Evolutionary conservation across 2,329 filamentous ascomycete species (phyloP).

Genomic region (Malbranchea zuffiana): DNA sequence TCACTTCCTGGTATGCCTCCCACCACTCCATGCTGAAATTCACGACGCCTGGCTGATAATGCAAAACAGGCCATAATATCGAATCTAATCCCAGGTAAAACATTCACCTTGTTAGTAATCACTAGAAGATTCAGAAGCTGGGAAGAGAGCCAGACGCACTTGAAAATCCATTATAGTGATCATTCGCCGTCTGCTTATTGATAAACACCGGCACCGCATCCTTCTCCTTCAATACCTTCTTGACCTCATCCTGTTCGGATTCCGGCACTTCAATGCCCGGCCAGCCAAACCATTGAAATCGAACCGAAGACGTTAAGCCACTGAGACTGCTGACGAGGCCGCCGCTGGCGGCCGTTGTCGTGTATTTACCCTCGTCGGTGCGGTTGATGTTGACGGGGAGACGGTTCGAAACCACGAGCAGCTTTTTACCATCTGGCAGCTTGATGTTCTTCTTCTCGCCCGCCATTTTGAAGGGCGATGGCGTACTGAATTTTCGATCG

Average conservation of each 20-base stretch:
- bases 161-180: constrained; percentile 92
- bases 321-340: constrained; percentile 83
- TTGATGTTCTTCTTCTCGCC: too few relatives aligned
- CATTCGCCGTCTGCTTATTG: constrained; percentile 73
- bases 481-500: background rate
- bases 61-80: constrained; percentile 92
- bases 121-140: background rate
- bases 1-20: constrained; percentile 88
- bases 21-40: constrained; percentile 86
- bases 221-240: constrained; percentile 63
- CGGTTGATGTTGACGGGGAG: constrained; percentile 87
- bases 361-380: constrained; percentile 69
- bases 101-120: background rate
- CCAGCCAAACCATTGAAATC: constrained; percentile 96
- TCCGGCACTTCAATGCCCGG: constrained; percentile 79
- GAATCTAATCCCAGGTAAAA: constrained; percentile 49
- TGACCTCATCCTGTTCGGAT: constrained; percentile 58
- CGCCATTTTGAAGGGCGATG: constrained; percentile 3
- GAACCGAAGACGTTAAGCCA: constrained; percentile 75
- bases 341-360: constrained; percentile 81
- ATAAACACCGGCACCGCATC: constrained; percentile 79
- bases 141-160: constrained; percentile 46
- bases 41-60: constrained; percentile 90
- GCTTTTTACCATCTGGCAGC: constrained; percentile 1
- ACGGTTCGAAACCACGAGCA: constrained; percentile 74